phyloP scores from a whole-genome alignment of 2,329 filamentous ascomycete genomes.

The Colletotrichum liriopes region DNA sequence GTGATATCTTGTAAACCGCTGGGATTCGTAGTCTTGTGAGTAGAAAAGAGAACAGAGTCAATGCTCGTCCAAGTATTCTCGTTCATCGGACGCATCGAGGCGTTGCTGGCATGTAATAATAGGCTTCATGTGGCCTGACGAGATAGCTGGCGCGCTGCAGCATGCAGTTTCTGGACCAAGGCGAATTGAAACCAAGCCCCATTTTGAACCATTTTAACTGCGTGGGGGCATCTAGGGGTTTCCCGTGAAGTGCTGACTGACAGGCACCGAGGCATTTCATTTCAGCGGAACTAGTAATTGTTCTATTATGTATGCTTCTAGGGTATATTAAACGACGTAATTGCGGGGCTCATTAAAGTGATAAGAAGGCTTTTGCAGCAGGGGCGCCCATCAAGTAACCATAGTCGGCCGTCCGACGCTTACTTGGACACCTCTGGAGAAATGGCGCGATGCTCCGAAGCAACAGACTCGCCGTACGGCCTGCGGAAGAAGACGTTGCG shows the following conservation, averaged over 20 bases:
- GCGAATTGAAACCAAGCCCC: too few relatives aligned
- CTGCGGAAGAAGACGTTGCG: slow-evolving; percentile 66
- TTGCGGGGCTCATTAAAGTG: neutral
- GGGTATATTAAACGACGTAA: slow-evolving; percentile 31
- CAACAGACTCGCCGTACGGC: slow-evolving; percentile 49
- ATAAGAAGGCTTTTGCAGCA: neutral
- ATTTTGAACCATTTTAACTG: too few relatives aligned
- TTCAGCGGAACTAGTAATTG: neutral
- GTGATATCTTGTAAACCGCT: too few relatives aligned
- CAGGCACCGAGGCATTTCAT: too few relatives aligned
- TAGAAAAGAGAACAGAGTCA: too few relatives aligned
- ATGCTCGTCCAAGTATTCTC: too few relatives aligned
- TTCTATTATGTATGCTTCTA: slow-evolving; percentile 24
- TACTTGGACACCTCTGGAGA: slow-evolving; percentile 28
- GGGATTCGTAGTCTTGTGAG: too few relatives aligned
- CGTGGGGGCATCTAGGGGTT: neutral
- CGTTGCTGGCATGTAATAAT: too few relatives aligned
- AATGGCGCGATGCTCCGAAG: slow-evolving; percentile 10
- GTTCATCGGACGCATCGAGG: too few relatives aligned
- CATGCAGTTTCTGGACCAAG: too few relatives aligned
- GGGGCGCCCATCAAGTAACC: neutral
- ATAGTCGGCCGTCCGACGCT: rapidly evolving
- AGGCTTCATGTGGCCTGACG: too few relatives aligned
- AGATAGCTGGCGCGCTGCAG: too few relatives aligned
- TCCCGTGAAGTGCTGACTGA: neutral